A percentile compares a stretch with the other conserved stretches of the same genome.
phyloP scores from a whole-genome alignment of 306 rosid genomes.

The Lablab purpureus region DNA sequence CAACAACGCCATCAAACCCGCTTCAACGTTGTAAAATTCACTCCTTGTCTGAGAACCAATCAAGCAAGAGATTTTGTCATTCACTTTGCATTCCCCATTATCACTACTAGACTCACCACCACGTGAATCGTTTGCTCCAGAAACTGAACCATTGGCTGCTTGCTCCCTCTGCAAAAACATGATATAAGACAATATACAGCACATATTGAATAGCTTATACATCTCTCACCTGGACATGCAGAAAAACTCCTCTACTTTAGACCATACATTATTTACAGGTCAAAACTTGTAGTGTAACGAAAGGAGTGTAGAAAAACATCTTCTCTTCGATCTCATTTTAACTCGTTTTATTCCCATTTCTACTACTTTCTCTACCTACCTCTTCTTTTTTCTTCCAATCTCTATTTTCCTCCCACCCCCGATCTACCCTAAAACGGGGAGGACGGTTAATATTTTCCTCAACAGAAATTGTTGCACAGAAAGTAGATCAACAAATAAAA shows the following conservation, averaged over 20 bases:
- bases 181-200: constrained; percentile 9
- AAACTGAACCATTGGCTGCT: constrained; percentile 30
- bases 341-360: neutral
- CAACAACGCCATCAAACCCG: constrained; percentile 70
- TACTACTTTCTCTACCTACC: neutral
- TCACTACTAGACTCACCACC: constrained; percentile 42
- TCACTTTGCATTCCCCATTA: constrained; percentile 43
- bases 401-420: neutral
- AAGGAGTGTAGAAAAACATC: neutral
- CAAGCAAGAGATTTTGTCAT: constrained; percentile 60
- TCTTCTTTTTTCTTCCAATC: neutral
- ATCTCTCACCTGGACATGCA: neutral
- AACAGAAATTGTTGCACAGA: neutral
- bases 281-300: neutral
- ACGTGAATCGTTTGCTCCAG: constrained; percentile 28
- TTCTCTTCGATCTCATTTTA: neutral
- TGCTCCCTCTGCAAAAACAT: constrained; percentile 54
- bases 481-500: neutral
- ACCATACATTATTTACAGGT: neutral
- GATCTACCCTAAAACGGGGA: neutral
- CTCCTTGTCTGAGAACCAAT: constrained; percentile 64
- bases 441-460: neutral
- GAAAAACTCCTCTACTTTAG: neutral
- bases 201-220: constrained; percentile 6
- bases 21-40: constrained; percentile 61